Conservation (phyloP, 106 monocot genomes). For the Ottelia alismoides region DNA sequence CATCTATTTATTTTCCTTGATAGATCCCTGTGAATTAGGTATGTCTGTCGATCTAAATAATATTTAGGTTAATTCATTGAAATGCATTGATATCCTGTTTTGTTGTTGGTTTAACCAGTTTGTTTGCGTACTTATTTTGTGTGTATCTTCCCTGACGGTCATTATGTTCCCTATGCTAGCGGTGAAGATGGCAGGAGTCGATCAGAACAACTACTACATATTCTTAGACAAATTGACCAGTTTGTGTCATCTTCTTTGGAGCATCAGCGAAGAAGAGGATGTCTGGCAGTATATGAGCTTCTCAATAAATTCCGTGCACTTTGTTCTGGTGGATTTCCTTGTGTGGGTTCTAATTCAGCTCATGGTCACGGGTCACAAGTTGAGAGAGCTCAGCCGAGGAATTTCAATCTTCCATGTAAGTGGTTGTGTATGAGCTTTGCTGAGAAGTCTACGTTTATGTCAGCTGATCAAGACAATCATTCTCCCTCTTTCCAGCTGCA, state of each 20-base stretch:
- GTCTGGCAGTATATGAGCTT: slow-evolving; percentile 71
- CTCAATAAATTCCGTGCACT: slow-evolving; percentile 69
- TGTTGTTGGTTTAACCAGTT: too few species aligned
- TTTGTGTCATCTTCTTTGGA: slow-evolving; percentile 88
- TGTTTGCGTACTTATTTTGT: too few species aligned
- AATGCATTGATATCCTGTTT: too few species aligned
- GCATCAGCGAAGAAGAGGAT: slow-evolving; percentile 88
- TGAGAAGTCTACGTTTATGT: too few species aligned
- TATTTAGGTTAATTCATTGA: too few species aligned
- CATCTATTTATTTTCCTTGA: too few species aligned
- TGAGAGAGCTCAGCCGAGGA: slow-evolving; percentile 36
- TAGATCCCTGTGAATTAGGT: too few species aligned
- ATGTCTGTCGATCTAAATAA: too few species aligned
- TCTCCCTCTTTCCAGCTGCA: slow-evolving; percentile 48
- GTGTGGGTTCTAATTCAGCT: slow-evolving; percentile 36
- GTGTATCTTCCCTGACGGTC: too few species aligned
- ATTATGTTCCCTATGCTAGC: slow-evolving; percentile 27
- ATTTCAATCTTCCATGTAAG: slow-evolving; percentile 88
- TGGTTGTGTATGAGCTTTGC: too few species aligned
- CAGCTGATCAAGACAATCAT: background rate
- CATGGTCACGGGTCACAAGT: slow-evolving; percentile 30
- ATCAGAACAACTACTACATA: slow-evolving; percentile 86
- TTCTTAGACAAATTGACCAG: slow-evolving; percentile 80
- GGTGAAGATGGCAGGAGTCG: slow-evolving; percentile 99
- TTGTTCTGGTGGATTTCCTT: slow-evolving; percentile 78